phyloP scores from a whole-genome alignment of 306 rosid genomes.

The Rubus parviflorus region DNA sequence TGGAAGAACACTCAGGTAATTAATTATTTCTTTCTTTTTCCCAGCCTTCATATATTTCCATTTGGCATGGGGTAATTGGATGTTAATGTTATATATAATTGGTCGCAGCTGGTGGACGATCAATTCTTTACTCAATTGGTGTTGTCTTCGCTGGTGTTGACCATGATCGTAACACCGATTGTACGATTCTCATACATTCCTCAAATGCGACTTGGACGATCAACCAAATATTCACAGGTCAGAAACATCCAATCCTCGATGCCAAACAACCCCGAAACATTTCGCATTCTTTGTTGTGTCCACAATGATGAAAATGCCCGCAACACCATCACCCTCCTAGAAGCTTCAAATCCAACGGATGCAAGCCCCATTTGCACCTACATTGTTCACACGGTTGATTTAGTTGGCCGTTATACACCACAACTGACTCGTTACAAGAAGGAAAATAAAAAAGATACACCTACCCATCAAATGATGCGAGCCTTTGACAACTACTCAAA shows the following conservation, averaged over 20 bases:
- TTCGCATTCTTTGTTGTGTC: conserved; percentile 53
- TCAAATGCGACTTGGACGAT: conserved; percentile 16
- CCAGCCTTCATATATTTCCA: not conserved
- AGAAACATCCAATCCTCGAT: not conserved
- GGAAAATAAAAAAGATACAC: conserved; percentile 20
- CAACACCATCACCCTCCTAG: conserved; percentile 51
- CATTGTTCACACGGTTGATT: conserved; percentile 55
- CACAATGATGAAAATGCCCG: conserved; percentile 54
- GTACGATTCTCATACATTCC: conserved; percentile 53
- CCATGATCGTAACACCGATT: conserved; percentile 56
- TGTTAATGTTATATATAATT: too few relatives aligned
- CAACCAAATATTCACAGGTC: not conserved
- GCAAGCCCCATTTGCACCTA: conserved; percentile 37
- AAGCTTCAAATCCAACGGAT: conserved; percentile 51
- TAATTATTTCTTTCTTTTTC: not conserved
- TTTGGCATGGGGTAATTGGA: not conserved
- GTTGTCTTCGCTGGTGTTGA: conserved; percentile 44
- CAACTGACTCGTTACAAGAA: conserved; percentile 45
- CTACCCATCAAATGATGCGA: conserved; percentile 39
- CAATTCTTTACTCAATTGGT: conserved; percentile 54
- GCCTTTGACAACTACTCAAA: conserved; percentile 52
- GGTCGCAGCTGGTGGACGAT: conserved; percentile 48
- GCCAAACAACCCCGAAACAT: not conserved
- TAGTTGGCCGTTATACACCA: conserved; percentile 52
- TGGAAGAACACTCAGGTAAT: too few relatives aligned